Evolutionary conservation across 129 eudicot species (phyloP), one percentile per base, ranked within the genome.

Genomic region (Tagetes patula): DNA sequence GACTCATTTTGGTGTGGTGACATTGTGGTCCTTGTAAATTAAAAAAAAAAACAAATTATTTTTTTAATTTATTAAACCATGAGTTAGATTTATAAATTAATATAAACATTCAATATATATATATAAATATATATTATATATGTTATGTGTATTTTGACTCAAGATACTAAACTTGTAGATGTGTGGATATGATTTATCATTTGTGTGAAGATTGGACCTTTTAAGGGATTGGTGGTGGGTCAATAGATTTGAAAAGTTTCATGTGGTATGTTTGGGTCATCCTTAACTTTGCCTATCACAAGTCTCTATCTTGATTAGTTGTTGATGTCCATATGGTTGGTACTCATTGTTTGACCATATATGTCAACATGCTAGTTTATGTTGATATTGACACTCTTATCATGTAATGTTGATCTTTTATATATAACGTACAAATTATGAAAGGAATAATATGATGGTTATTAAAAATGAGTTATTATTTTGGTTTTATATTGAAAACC

Each of bases 221-320:
- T 55, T 56, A 59, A 76, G 67, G 65, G 69, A 37, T 66, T 75
- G 79, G 81, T 59, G 65, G 65, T 70, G 82, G 83, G 81, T 75
- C 79, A 79, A 61, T 74, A 56, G 65, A 66, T 48, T 77, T 74
- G 75, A 70, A 74, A 70, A 69, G 41, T 80, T 83, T 83, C 87
- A 79, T 79, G 73, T 83, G 81, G 72, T 65, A 31, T 78, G 77
- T 73, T 72, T 79, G 74, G 79, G 83, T 73, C 75, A 73, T 79
- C 70, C 77, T 65, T 52, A 66, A 53, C 62, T 67, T 83, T 79
- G 74, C 41, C 80, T 41, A 76, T 76, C 81, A 74, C 14, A 78
- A 53, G 82, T 77, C 82, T 33, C 77, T 75, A 76, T 81, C 78
- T 64, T 70, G 79, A 70, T 64, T 68, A 50, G 75, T 75, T 55